Evolutionary conservation across 1,139 yeast species (phyloP).

Genomic region (Pichia sp.): DNA sequence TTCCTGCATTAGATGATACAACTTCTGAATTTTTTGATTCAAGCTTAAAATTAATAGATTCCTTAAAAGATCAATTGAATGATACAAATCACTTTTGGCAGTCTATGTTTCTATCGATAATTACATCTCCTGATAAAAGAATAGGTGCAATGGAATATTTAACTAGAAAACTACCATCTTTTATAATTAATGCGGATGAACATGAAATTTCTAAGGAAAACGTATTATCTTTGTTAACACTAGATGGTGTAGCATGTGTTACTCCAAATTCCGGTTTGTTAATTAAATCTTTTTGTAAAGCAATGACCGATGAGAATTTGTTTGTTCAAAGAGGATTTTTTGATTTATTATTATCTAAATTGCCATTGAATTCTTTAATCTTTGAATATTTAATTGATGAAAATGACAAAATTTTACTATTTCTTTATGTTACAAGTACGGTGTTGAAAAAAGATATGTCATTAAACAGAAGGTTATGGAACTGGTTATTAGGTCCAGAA

Average conservation of each 20-base stretch:
- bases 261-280: slow-evolving; percentile 76
- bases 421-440: slow-evolving; percentile 59
- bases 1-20: slow-evolving; percentile 91
- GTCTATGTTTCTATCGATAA: slow-evolving; percentile 64
- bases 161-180: slow-evolving; percentile 56
- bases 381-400: slow-evolving; percentile 41
- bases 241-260: slow-evolving; percentile 55
- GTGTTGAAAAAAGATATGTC: slow-evolving; percentile 87
- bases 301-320: slow-evolving; percentile 55
- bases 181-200: slow-evolving; percentile 25
- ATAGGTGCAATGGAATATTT: slow-evolving; percentile 82
- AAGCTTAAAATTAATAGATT: slow-evolving; percentile 53
- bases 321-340: slow-evolving; percentile 85
- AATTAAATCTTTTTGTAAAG: slow-evolving; percentile 64
- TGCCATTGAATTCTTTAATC: slow-evolving; percentile 60
- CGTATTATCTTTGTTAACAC: slow-evolving; percentile 20
- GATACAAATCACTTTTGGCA: slow-evolving; percentile 86
- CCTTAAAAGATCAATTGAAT: slow-evolving; percentile 48
- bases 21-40: slow-evolving; percentile 72
- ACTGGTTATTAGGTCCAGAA: slow-evolving; percentile 81
- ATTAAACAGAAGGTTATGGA: slow-evolving; percentile 85
- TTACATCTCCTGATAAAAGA: slow-evolving; percentile 71
- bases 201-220: slow-evolving; percentile 10
- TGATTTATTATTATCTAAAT: slow-evolving; percentile 63
- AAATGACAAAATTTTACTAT: slow-evolving; percentile 51